Percentiles rank a stretch among this genome's conserved stretches.
Evolutionary conservation across 495 filamentous ascomycete genomes (phyloP).

Genomic region (Talaromyces wortmannii): DNA sequence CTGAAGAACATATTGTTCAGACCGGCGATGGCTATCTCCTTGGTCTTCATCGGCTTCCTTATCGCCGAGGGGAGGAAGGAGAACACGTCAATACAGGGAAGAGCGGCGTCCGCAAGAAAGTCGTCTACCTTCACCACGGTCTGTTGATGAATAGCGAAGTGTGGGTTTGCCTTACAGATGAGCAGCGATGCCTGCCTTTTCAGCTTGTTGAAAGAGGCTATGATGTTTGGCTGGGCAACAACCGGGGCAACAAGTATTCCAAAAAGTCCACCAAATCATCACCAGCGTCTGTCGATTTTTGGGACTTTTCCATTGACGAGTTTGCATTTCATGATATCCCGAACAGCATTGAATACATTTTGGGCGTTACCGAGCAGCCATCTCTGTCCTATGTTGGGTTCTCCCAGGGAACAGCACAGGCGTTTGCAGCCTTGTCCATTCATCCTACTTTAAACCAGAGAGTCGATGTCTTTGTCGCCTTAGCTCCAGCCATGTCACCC

Average conservation of each 20-base stretch:
- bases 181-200: constrained; percentile 80
- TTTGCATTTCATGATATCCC: constrained; percentile 98
- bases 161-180: constrained; percentile 89
- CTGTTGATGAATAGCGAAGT: constrained; percentile 98
- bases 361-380: constrained; percentile 70
- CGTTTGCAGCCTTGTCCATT: constrained; percentile 90
- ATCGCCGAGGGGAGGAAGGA: constrained; percentile 72
- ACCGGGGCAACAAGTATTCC: constrained; percentile 96
- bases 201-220: constrained; percentile 85
- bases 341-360: constrained; percentile 85
- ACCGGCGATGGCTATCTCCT: constrained; percentile 92
- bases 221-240: constrained; percentile 98
- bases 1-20: constrained; percentile 94
- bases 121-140: constrained; percentile 94
- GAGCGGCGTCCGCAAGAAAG: constrained; percentile 67
- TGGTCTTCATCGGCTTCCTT: constrained; percentile 80
- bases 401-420: constrained; percentile 93
- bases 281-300: constrained; percentile 72
- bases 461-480: constrained; percentile 93
- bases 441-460: constrained; percentile 89
- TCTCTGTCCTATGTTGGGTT: constrained; percentile 97
- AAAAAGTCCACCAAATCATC: constrained; percentile 78
- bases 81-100: constrained; percentile 62
- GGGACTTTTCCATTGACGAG: constrained; percentile 97
- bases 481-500: constrained; percentile 94